Percentiles rank a stretch among this genome's conserved stretches.
Conservation (phyloP, 2,329 filamentous ascomycete species). For the Verticillium klebahnii region DNA sequence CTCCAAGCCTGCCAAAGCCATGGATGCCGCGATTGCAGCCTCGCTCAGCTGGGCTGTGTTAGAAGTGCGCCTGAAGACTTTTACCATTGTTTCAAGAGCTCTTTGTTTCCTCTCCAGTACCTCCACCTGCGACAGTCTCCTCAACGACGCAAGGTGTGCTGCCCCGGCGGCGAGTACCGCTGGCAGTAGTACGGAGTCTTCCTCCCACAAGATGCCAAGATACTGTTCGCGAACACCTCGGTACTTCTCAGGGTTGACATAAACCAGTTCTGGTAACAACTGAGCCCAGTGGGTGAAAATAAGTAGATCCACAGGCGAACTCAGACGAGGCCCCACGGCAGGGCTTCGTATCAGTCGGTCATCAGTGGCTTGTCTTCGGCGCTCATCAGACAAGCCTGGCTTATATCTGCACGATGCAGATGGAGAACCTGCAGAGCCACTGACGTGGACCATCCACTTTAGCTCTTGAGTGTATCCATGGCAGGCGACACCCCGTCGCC, state of each 20-base stretch:
- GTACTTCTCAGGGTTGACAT: constrained; percentile 4
- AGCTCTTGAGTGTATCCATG: constrained; percentile 4
- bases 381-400: neutral
- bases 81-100: constrained; percentile 3
- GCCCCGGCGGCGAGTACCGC: constrained; percentile 3
- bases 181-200: constrained; percentile 4
- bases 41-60: neutral
- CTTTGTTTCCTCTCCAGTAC: constrained; percentile 7
- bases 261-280: constrained; percentile 3
- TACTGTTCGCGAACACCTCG: constrained; percentile 5
- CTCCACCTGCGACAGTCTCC: neutral
- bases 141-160: constrained; percentile 1
- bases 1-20: constrained; percentile 6
- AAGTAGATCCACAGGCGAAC: constrained; percentile 2
- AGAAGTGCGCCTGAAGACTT: neutral
- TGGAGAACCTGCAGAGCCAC: neutral
- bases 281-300: constrained; percentile 8
- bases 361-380: neutral
- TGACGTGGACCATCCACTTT: constrained; percentile 6
- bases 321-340: neutral
- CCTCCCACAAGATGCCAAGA: constrained; percentile 3
- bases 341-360: neutral
- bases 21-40: constrained; percentile 5
- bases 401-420: neutral
- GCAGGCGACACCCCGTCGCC: constrained; percentile 1